Percentiles rank a stretch among this genome's conserved stretches.
Conservation (phyloP, 345 rosid genomes). For the Syzygium aqueum region DNA sequence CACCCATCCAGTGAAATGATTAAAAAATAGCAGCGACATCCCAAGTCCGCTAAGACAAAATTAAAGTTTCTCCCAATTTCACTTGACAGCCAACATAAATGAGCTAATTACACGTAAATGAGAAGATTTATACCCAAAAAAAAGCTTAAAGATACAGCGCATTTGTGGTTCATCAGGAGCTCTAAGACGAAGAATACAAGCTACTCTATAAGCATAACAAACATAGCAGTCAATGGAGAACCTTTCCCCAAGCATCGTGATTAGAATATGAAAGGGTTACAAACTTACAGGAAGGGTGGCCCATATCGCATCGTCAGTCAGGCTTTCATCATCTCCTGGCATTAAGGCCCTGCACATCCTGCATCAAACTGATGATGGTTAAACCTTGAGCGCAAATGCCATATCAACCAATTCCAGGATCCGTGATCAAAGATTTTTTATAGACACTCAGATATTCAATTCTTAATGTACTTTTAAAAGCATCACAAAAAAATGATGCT, state of each 20-base stretch:
- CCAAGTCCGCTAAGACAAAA: background rate
- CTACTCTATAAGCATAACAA: background rate
- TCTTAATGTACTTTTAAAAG: background rate
- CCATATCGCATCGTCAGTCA: slow-evolving; percentile 94
- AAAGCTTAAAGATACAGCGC: background rate
- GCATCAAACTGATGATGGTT: slow-evolving; percentile 1
- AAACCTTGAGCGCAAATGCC: background rate
- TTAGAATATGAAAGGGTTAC: background rate
- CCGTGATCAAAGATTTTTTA: background rate
- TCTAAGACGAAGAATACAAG: background rate
- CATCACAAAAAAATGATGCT: background rate
- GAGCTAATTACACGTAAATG: background rate
- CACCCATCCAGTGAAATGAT: background rate
- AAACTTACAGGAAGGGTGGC: slow-evolving; percentile 86
- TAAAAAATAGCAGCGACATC: background rate
- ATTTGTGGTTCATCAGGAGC: background rate
- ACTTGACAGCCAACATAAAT: background rate
- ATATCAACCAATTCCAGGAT: background rate
- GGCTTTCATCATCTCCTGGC: slow-evolving; percentile 95
- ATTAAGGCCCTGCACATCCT: slow-evolving; percentile 91
- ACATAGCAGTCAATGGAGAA: background rate
- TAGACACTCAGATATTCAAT: background rate
- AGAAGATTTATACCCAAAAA: background rate
- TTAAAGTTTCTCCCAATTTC: background rate
- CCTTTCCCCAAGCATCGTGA: background rate